These are phyloP conservation scores for Cercospora zeae-maydis DNA, from an alignment of 2,329 filamentous ascomycete species.

Conservation along the genomic window DNA sequence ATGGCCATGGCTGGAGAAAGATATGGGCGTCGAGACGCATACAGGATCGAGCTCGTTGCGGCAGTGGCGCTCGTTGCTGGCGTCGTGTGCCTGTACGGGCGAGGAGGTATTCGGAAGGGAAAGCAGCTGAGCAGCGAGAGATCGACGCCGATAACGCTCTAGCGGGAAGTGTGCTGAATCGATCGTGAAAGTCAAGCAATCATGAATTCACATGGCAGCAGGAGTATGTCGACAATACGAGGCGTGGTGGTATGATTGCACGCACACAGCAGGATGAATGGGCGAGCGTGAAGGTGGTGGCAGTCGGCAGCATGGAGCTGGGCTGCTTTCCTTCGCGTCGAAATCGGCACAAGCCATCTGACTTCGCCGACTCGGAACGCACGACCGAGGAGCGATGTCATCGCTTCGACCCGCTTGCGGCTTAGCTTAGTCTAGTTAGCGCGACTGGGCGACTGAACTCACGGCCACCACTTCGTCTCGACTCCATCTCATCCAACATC, in stretches of 20 bases:
- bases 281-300: not conserved
- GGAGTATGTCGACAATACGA: not conserved
- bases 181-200: not conserved
- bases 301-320: not conserved
- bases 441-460: not conserved
- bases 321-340: slow-evolving; percentile 2
- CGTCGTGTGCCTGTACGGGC: not conserved
- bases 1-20: slow-evolving; percentile 18
- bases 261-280: not conserved
- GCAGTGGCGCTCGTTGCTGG: not conserved
- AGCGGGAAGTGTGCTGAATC: not conserved
- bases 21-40: not conserved
- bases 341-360: slow-evolving; percentile 2
- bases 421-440: not conserved
- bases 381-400: not conserved
- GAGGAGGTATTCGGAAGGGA: not conserved
- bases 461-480: not conserved
- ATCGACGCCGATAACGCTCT: slow-evolving; percentile 2
- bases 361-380: not conserved
- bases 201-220: not conserved
- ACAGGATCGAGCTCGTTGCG: not conserved
- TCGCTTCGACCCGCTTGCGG: not conserved
- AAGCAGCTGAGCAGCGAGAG: not conserved
- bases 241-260: not conserved
- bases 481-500: not conserved